Percentiles rank a stretch among this genome's conserved stretches.
These are phyloP conservation scores for Mycena maculata DNA, from an alignment of 768 basidiomycete genomes.

Conservation along the genomic window DNA sequence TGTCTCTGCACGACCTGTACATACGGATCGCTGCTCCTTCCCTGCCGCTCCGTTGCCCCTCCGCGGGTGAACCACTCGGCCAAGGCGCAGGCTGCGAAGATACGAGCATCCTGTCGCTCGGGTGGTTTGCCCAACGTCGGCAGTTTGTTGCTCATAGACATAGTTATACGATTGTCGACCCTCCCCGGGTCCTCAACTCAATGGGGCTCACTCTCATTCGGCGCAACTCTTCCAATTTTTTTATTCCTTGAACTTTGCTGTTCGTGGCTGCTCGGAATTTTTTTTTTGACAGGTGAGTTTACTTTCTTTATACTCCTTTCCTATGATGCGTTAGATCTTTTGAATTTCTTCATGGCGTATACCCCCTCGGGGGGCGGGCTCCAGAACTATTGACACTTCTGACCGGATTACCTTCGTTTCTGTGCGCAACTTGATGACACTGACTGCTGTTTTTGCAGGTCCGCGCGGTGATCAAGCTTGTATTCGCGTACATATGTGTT, in stretches of 20 bases:
- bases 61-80: constrained; percentile 48
- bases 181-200: constrained; percentile 72
- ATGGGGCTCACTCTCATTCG: constrained; percentile 93
- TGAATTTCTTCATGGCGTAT: constrained; percentile 97
- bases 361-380: constrained; percentile 74
- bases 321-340: constrained; percentile 70
- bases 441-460: constrained; percentile 17
- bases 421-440: neutral
- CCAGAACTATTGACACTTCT: constrained; percentile 78
- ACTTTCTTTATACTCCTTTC: constrained; percentile 29
- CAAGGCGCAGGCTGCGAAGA: constrained; percentile 74
- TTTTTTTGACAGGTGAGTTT: constrained; percentile 32
- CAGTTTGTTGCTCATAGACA: constrained; percentile 84
- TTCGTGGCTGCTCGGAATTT: constrained; percentile 47
- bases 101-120: constrained; percentile 74
- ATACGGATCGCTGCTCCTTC: constrained; percentile 54
- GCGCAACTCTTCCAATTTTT: constrained; percentile 68
- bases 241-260: constrained; percentile 62
- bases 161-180: constrained; percentile 86
- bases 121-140: constrained; percentile 50
- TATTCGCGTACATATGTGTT: neutral
- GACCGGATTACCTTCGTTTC: constrained; percentile 38
- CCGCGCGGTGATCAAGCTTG: neutral
- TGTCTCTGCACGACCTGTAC: constrained; percentile 49
- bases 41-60: constrained; percentile 69